phyloP scores from a whole-genome alignment of 768 basidiomycete genomes.

The Pleurotus djamor region DNA sequence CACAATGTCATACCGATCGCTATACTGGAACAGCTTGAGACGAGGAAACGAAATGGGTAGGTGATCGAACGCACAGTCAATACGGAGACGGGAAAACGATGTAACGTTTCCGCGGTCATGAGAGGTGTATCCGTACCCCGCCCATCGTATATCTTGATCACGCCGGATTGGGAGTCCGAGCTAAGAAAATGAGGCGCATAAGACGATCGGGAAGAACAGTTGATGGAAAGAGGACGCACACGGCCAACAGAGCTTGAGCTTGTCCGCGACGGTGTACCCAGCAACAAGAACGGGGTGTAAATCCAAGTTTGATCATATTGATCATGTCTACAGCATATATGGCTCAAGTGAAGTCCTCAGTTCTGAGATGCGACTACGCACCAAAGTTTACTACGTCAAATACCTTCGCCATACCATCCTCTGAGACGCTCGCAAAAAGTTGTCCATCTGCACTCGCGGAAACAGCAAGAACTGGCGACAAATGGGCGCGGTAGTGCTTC shows the following conservation, averaged over 20 bases:
- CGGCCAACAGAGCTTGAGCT: slow-evolving; percentile 83
- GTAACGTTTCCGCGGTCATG: slow-evolving; percentile 73
- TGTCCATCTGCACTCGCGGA: slow-evolving; percentile 91
- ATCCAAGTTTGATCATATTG: slow-evolving; percentile 92
- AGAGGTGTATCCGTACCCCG: slow-evolving; percentile 82
- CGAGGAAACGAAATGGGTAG: not conserved
- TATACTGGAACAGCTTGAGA: slow-evolving; percentile 60
- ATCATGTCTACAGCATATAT: slow-evolving; percentile 79
- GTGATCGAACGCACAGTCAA: slow-evolving; percentile 65
- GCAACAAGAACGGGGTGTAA: slow-evolving; percentile 83
- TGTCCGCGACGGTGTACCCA: slow-evolving; percentile 94
- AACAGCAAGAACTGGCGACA: slow-evolving; percentile 74
- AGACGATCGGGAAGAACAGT: not conserved
- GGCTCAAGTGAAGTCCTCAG: not conserved
- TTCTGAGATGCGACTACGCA: slow-evolving; percentile 32
- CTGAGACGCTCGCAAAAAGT: slow-evolving; percentile 87
- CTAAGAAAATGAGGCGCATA: slow-evolving; percentile 34
- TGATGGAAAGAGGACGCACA: slow-evolving; percentile 52
- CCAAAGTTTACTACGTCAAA: slow-evolving; percentile 99
- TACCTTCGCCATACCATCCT: slow-evolving; percentile 90
- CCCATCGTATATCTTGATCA: slow-evolving; percentile 89
- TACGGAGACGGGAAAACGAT: slow-evolving; percentile 86
- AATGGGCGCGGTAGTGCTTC: slow-evolving; percentile 94
- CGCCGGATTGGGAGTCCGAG: slow-evolving; percentile 73
- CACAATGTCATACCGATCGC: slow-evolving; percentile 85